These are phyloP conservation scores for Epicoccum nigrum DNA, from an alignment of 2,329 filamentous ascomycete species.

Conservation along the genomic window DNA sequence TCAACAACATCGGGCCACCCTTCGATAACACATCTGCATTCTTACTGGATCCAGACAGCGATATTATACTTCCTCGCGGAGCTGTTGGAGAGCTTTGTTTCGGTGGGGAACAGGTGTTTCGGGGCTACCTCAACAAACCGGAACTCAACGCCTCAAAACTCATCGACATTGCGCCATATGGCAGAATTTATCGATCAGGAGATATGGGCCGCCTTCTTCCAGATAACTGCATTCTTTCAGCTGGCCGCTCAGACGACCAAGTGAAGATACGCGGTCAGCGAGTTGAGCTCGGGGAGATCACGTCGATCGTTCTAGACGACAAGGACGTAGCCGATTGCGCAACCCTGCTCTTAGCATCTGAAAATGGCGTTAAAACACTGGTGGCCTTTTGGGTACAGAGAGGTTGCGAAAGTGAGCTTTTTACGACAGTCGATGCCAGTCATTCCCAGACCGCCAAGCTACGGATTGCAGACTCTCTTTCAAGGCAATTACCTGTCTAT, in stretches of 20 bases:
- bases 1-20: conserved; percentile 77
- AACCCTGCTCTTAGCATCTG: conserved; percentile 62
- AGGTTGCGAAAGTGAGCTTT: conserved; percentile 27
- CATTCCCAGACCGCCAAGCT: conserved; percentile 30
- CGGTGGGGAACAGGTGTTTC: conserved; percentile 78
- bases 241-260: conserved; percentile 77
- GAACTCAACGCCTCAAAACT: conserved; percentile 70
- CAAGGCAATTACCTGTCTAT: conserved; percentile 68
- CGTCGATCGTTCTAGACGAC: conserved; percentile 63
- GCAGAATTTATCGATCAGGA: conserved; percentile 80
- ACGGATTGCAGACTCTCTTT: conserved; percentile 62
- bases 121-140: conserved; percentile 73
- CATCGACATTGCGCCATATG: conserved; percentile 69
- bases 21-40: conserved; percentile 79
- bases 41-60: conserved; percentile 57
- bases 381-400: conserved; percentile 71
- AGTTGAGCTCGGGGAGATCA: conserved; percentile 80
- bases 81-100: conserved; percentile 85
- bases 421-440: conserved; percentile 50
- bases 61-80: conserved; percentile 66
- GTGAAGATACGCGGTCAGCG: conserved; percentile 81
- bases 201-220: conserved; percentile 80
- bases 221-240: conserved; percentile 75
- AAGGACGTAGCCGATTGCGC: conserved; percentile 64
- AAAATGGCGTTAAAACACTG: conserved; percentile 58